Evolutionary conservation across 2,329 filamentous ascomycete species (phyloP), one percentile per base, ranked within the genome.

Genomic region (Epicoccum nigrum): DNA sequence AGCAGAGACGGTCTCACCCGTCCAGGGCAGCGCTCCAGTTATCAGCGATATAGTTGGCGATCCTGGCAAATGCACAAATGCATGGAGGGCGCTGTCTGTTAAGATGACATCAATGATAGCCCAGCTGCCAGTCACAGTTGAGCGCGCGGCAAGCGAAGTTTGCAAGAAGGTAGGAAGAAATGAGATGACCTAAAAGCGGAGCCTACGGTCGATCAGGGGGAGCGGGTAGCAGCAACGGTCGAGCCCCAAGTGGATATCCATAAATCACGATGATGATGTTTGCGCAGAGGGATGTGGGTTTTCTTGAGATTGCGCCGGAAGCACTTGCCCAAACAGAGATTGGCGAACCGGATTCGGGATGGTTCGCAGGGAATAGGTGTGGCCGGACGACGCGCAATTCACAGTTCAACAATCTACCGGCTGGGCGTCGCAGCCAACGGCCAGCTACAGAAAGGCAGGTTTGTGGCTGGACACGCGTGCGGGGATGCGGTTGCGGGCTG

Each of bases 151-250:
- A 52, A 52, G 39, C 33, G 49, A 47, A 40, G 38, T 39, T 52
- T 52, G 49, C 38, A 52, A 35, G n/a, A 43, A 47, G 49, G 31
- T 43, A 43, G 20, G n/a, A 43, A 25, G 38, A 52, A 43, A 52
- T 52, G 49, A 47, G 49, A 44, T 47, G 43, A 47, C 16, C 39
- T 52, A 52, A 52, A 47, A 52, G 49, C 49, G 49, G 49, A 52
- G 43, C 27, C 43, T 19, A n/a, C 33, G 27, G 49, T 23, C 39
- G 49, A 52, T 52, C 49, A 52, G 49, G 49, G 49, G 49, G 42
- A 32, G 28, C 43, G 49, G 49, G 43, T 52, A 52, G 31, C 38
- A 47, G 39, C 20, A 52, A 43, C 49, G 43, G 44, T 25, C 38
- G 35, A 47, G 44, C 33, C 27, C 28, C 17, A 52, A 47, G 49